Conservation (phyloP, 148 eudicot species). For the Vaccinium darrowii region DNA sequence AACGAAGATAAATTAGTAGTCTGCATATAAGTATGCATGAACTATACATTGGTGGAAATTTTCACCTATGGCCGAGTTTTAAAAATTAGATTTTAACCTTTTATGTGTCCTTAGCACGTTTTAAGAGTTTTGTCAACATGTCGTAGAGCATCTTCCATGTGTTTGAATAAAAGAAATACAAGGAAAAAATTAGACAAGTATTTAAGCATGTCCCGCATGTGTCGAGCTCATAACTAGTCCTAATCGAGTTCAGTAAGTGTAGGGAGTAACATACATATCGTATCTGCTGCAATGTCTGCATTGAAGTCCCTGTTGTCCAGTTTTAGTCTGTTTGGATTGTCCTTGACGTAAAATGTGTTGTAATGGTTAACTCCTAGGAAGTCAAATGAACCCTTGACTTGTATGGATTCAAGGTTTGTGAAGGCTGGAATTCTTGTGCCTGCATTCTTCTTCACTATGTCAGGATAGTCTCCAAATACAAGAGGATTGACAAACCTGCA, state of each 20-base stretch:
- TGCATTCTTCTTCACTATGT: slow-evolving; percentile 36
- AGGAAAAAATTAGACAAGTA: no score
- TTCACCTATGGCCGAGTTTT: no score
- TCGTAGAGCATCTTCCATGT: no score
- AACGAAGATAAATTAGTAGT: no score
- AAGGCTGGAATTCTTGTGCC: slow-evolving; percentile 52
- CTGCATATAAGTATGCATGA: no score
- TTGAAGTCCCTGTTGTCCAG: slow-evolving; percentile 32
- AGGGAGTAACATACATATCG: slow-evolving; percentile 32
- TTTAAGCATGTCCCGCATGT: no score
- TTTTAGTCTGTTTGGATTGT: slow-evolving; percentile 33
- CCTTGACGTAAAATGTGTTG: slow-evolving; percentile 19
- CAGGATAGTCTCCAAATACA: slow-evolving; percentile 58
- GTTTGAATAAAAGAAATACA: no score
- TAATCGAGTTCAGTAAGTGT: not conserved
- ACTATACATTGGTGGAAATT: no score
- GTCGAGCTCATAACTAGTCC: not conserved
- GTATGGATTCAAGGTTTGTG: slow-evolving; percentile 36
- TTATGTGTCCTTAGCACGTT: no score
- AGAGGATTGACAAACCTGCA: slow-evolving; percentile 58
- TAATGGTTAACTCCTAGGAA: slow-evolving; percentile 67
- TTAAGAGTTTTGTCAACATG: no score
- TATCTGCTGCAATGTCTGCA: slow-evolving; percentile 39
- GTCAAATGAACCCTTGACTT: slow-evolving; percentile 58
- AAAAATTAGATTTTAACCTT: no score